Base-by-base conservation (phyloP, 2,329 filamentous ascomycete genomes). In the Alternaria triticina region DNA sequence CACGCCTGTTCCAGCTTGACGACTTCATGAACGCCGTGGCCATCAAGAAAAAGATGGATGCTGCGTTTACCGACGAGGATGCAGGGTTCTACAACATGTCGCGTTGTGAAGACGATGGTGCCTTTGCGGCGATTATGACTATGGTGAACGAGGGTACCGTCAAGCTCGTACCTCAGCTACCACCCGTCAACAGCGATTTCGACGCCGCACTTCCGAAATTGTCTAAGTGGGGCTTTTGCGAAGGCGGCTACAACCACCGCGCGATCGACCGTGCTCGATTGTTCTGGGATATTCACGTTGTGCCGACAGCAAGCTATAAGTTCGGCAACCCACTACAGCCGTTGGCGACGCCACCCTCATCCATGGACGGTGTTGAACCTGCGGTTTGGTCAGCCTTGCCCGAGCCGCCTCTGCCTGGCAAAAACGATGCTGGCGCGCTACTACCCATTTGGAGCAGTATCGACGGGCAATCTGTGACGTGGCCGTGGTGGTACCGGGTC, bases 361-460 rank as follows among this genome's bases (percentile, higher is more conserved):
- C 50, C 44, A 28, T 62, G 63, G 28, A 67, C 22, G 60, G 45
- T 30, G 50, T 10, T 22, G 43, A 51, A 43, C 63, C 55, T 13
- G 45, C 25, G 25, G 30, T 46, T 15, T 77, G 75, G 75, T 43
- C 52, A 9, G 15, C 49, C 5, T 64, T 78, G 10, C 74, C 71
- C 4, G 64, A 67, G 28, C 73, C 76, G 17, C 77, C 77, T 22
- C 69, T 76, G 22, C 72, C 77, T 20, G 70, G 70, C 2, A 71
- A 68, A 59, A 13, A 71, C 2, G 62, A 76, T 50, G 30, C 61
- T 20, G 82, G 83, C 11, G 85, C 87, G 45, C 81, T 80, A 5
- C 74, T 92, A 5, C 91, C 91, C 0, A 85, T 92, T 56, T 94
- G 91, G 91, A 86, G 88, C 56, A 89, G 91, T 75, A 88, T 94